Conservation (phyloP, 176 grass and related monocot genomes). For the Zoysia pacifica region DNA sequence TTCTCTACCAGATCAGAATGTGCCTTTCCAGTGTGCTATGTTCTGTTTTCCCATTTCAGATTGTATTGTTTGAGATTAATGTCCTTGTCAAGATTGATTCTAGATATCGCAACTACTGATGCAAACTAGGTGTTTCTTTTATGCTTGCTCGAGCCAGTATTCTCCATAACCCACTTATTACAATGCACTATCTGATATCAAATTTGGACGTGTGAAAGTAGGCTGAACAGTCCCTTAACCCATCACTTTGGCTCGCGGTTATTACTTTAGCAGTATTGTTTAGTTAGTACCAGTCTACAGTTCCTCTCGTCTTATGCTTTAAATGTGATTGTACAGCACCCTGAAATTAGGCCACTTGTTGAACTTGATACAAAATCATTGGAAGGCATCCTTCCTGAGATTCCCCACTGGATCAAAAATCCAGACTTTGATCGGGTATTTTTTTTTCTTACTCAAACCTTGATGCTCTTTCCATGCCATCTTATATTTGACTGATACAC, state of each 20-base stretch:
- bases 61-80: background rate
- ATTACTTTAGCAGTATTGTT: background rate
- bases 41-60: background rate
- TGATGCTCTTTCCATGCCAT: background rate
- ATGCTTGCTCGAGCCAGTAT: background rate
- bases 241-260: background rate
- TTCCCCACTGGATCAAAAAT: slow-evolving; percentile 83
- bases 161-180: background rate
- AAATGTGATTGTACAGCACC: slow-evolving; percentile 49
- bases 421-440: slow-evolving; percentile 83
- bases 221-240: background rate
- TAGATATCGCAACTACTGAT: no score
- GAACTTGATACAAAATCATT: slow-evolving; percentile 65
- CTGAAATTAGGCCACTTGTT: slow-evolving; percentile 66
- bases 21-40: background rate
- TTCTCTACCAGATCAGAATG: background rate
- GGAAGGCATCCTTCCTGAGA: slow-evolving; percentile 71
- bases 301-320: slow-evolving; percentile 5
- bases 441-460: slow-evolving; percentile 3
- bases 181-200: background rate
- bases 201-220: background rate
- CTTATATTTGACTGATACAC: slow-evolving; percentile 18
- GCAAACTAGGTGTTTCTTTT: background rate
- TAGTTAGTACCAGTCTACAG: background rate
- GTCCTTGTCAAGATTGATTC: no score